phyloP scores from a whole-genome alignment of 495 filamentous ascomycete genomes.

The Penicillium psychrofluorescens region DNA sequence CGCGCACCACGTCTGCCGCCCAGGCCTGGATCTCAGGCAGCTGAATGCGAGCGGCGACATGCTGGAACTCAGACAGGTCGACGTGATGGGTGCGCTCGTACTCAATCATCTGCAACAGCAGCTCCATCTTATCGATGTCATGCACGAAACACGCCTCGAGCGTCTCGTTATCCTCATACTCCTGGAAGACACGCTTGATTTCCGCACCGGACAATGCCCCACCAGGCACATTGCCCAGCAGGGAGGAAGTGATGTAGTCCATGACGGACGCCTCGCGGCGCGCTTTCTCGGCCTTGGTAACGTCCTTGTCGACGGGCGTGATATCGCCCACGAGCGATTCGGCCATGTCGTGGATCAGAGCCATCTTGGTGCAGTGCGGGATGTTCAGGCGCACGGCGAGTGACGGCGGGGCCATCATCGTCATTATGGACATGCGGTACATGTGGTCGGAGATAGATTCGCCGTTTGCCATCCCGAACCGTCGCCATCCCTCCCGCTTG shows the following conservation, averaged over 20 bases:
- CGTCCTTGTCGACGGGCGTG: slow-evolving; percentile 66
- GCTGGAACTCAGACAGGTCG: slow-evolving; percentile 78
- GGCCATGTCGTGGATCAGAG: slow-evolving; percentile 94
- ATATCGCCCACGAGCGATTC: slow-evolving; percentile 93
- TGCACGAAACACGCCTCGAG: slow-evolving; percentile 84
- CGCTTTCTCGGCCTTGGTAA: slow-evolving; percentile 69
- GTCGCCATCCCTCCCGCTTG: slow-evolving; percentile 90
- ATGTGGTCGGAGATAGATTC: slow-evolving; percentile 98
- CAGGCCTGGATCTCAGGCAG: slow-evolving; percentile 74
- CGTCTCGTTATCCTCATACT: slow-evolving; percentile 85
- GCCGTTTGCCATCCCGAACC: slow-evolving; percentile 61
- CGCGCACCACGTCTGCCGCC: slow-evolving; percentile 66
- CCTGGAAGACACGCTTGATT: slow-evolving; percentile 75
- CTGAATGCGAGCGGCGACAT: slow-evolving; percentile 64
- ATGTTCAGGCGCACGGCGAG: slow-evolving; percentile 65
- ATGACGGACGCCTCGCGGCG: slow-evolving; percentile 81
- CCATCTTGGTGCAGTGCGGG: slow-evolving; percentile 83
- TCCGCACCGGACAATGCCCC: slow-evolving; percentile 53
- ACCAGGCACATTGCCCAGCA: slow-evolving; percentile 69
- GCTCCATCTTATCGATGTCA: slow-evolving; percentile 94
- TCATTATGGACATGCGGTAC: slow-evolving; percentile 98
- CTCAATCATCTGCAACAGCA: slow-evolving; percentile 91
- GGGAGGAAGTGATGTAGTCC: slow-evolving; percentile 68
- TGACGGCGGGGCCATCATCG: slow-evolving; percentile 80
- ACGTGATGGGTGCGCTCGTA: slow-evolving; percentile 73